Conservation (phyloP, 805 yeast species). For the Myxozyma nipponensis region DNA sequence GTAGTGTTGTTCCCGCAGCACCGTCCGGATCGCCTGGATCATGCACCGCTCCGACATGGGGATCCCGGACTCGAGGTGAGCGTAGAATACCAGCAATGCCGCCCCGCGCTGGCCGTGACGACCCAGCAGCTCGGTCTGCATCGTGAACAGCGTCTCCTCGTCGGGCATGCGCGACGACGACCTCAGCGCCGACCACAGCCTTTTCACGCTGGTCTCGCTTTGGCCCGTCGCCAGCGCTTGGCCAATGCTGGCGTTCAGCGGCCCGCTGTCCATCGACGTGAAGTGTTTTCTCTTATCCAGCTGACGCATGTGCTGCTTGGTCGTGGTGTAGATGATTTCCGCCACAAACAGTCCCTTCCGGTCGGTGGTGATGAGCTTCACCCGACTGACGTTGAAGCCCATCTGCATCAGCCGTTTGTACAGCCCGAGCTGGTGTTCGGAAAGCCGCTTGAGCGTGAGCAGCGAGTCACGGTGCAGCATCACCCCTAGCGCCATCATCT, state of each 20-base stretch:
- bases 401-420: background rate
- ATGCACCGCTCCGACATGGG: background rate
- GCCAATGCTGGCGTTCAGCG: background rate
- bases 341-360: background rate
- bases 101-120: constrained; percentile 15
- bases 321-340: background rate
- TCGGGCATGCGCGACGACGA: constrained; percentile 29
- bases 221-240: background rate
- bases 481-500: background rate
- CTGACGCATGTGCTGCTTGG: background rate
- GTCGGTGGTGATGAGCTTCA: background rate
- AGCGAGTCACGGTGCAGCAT: background rate
- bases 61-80: constrained; percentile 17
- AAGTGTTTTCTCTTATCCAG: background rate
- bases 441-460: background rate
- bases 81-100: constrained; percentile 13
- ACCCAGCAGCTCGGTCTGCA: constrained; percentile 29
- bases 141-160: constrained; percentile 28
- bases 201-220: background rate
- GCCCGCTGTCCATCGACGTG: background rate
- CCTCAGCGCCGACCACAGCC: constrained; percentile 27
- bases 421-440: background rate
- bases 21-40: background rate
- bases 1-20: background rate
- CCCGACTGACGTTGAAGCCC: background rate